Percentiles rank a stretch among this genome's conserved stretches.
Conservation (phyloP, 2,329 filamentous ascomycete genomes). For the Pyrenochaeta sp. region DNA sequence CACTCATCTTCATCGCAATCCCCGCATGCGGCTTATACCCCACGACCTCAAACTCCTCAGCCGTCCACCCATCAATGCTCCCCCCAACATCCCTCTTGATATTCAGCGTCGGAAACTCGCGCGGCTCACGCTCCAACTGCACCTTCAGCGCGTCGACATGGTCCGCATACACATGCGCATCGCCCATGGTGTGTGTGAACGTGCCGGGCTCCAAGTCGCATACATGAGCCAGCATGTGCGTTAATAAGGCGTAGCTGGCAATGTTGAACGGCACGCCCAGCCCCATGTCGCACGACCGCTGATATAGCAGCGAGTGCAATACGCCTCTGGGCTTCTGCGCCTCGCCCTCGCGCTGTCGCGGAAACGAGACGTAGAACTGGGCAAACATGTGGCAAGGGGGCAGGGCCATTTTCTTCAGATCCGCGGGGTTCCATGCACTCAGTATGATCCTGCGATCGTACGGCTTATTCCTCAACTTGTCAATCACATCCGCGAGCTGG, state of each 20-base stretch:
- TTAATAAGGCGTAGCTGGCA: conserved; percentile 89
- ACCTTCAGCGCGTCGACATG: conserved; percentile 86
- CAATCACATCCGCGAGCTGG: conserved; percentile 87
- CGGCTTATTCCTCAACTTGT: conserved; percentile 82
- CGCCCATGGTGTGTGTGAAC: conserved; percentile 94
- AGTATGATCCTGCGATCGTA: conserved; percentile 92
- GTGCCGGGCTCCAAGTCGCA: conserved; percentile 85
- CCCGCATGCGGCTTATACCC: conserved; percentile 90
- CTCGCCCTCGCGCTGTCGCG: conserved; percentile 45
- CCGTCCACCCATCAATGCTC: conserved; percentile 87
- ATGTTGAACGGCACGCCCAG: conserved; percentile 98
- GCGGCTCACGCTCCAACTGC: conserved; percentile 82
- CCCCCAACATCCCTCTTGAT: conserved; percentile 73
- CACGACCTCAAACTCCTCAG: conserved; percentile 85
- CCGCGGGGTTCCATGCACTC: conserved; percentile 90
- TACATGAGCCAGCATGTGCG: conserved; percentile 92
- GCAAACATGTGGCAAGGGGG: conserved; percentile 98
- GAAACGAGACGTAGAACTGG: conserved; percentile 90
- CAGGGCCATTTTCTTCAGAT: conserved; percentile 86
- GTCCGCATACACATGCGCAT: conserved; percentile 95
- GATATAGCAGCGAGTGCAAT: conserved; percentile 88
- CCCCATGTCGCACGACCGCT: conserved; percentile 95
- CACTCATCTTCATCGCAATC: conserved; percentile 99
- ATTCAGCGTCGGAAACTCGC: conserved; percentile 78
- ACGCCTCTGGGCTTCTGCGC: conserved; percentile 64